These are phyloP conservation scores for Trichoderma simmonsii DNA, from an alignment of 2,329 filamentous ascomycete genomes.

Conservation along the genomic window DNA sequence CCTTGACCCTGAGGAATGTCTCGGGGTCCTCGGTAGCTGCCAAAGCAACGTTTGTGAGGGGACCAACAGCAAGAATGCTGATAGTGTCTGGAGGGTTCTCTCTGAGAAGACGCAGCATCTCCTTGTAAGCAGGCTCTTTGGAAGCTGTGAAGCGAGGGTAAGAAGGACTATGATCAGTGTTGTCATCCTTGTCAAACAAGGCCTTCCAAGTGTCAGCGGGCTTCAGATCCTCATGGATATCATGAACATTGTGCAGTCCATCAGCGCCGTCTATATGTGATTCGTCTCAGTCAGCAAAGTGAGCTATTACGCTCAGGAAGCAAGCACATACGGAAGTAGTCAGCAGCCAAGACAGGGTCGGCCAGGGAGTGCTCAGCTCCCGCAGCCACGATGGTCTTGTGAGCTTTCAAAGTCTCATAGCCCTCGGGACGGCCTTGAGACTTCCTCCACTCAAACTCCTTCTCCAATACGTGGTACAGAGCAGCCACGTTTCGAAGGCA, in stretches of 20 bases:
- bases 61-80: slow-evolving; percentile 86
- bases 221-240: slow-evolving; percentile 69
- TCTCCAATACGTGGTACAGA: slow-evolving; percentile 87
- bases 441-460: slow-evolving; percentile 81
- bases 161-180: slow-evolving; percentile 44
- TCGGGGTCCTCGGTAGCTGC: slow-evolving; percentile 86
- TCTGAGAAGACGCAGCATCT: slow-evolving; percentile 81
- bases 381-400: slow-evolving; percentile 80
- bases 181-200: slow-evolving; percentile 50
- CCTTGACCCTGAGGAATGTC: slow-evolving; percentile 82
- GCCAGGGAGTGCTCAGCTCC: slow-evolving; percentile 83
- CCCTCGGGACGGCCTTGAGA: slow-evolving; percentile 63
- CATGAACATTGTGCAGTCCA: slow-evolving; percentile 73
- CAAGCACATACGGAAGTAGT: slow-evolving; percentile 74
- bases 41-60: slow-evolving; percentile 87
- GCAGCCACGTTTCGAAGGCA: slow-evolving; percentile 87
- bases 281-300: neutral
- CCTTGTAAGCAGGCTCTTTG: slow-evolving; percentile 68
- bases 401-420: slow-evolving; percentile 68
- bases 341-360: slow-evolving; percentile 74
- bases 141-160: slow-evolving; percentile 72
- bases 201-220: slow-evolving; percentile 72
- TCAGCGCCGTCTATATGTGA: slow-evolving; percentile 62
- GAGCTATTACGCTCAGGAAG: slow-evolving; percentile 14
- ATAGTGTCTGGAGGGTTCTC: slow-evolving; percentile 82